Conservation (phyloP, 441 rosid species). For the Euphorbia schlechtendalii region DNA sequence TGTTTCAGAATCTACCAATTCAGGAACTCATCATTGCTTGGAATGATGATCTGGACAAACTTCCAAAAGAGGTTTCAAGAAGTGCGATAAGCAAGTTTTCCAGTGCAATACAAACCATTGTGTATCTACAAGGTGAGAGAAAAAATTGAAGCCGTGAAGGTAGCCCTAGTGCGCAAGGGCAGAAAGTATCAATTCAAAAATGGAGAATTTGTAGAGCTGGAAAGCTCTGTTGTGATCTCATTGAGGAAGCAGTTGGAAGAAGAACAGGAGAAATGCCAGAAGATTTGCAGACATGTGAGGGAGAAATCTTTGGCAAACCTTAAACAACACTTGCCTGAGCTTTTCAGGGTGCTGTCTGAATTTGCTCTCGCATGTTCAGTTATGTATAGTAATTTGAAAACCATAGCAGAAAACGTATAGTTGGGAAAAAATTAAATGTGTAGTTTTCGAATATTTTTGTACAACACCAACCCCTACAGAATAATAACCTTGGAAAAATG, state of each 20-base stretch:
- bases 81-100: constrained; percentile 50
- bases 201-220: constrained; percentile 37
- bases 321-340: no score
- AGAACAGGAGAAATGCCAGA: no score
- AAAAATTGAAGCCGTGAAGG: constrained; percentile 46
- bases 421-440: no score
- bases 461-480: no score
- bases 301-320: no score
- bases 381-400: neutral
- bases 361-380: no score
- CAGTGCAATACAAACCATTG: constrained; percentile 53
- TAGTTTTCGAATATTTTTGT: no score
- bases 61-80: constrained; percentile 63
- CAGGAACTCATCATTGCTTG: constrained; percentile 55
- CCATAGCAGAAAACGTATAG: no score
- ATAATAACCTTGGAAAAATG: no score
- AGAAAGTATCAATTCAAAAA: constrained; percentile 30
- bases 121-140: constrained; percentile 36
- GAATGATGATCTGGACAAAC: constrained; percentile 50
- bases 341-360: no score
- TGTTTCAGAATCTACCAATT: constrained; percentile 52
- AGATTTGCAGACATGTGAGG: no score
- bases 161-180: constrained; percentile 44
- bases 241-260: constrained; percentile 50
- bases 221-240: constrained; percentile 15